phyloP scores from a whole-genome alignment of 208 protist genomes.

The Trypanosoma brucei region DNA sequence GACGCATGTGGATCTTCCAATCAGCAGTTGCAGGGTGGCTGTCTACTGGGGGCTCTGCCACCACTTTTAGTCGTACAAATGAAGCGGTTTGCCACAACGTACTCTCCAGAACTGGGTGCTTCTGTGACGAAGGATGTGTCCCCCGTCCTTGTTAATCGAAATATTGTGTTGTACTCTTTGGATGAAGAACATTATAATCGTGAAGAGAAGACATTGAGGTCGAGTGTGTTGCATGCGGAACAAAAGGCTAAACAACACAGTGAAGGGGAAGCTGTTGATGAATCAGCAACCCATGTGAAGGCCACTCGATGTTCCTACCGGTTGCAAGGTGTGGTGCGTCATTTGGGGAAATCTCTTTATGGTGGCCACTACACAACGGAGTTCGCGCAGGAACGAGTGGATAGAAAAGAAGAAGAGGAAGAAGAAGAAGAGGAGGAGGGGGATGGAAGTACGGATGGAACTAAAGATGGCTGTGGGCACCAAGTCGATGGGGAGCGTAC shows the following conservation, averaged over 20 bases:
- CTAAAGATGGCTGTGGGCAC: not conserved
- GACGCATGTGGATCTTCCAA: slow-evolving; percentile 43
- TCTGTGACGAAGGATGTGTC: slow-evolving; percentile 34
- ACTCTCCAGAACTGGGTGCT: slow-evolving; percentile 8
- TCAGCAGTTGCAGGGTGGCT: slow-evolving; percentile 52
- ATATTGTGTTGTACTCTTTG: slow-evolving; percentile 29
- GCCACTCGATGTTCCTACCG: slow-evolving; percentile 33
- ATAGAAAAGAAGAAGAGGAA: slow-evolving; percentile 1
- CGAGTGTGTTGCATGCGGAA: slow-evolving; percentile 13
- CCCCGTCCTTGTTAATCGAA: slow-evolving; percentile 22
- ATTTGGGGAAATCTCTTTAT: slow-evolving; percentile 43
- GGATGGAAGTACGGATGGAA: slow-evolving; percentile 7
- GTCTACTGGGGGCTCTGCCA: slow-evolving; percentile 49
- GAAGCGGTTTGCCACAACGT: slow-evolving; percentile 58
- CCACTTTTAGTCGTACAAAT: slow-evolving; percentile 63
- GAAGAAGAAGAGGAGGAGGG: slow-evolving; percentile 5
- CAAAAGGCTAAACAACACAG: slow-evolving; percentile 2
- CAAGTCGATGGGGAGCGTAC: not conserved
- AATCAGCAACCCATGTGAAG: slow-evolving; percentile 14
- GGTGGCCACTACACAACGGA: slow-evolving; percentile 67
- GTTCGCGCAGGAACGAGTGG: slow-evolving; percentile 27
- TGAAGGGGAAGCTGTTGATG: not conserved
- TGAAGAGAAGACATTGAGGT: slow-evolving; percentile 15
- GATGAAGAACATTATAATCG: slow-evolving; percentile 19
- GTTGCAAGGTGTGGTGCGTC: slow-evolving; percentile 41